A percentile compares a stretch with the other conserved stretches of the same genome.
Conservation (phyloP, 2,329 filamentous ascomycete genomes). For the Aureobasidium vineae region DNA sequence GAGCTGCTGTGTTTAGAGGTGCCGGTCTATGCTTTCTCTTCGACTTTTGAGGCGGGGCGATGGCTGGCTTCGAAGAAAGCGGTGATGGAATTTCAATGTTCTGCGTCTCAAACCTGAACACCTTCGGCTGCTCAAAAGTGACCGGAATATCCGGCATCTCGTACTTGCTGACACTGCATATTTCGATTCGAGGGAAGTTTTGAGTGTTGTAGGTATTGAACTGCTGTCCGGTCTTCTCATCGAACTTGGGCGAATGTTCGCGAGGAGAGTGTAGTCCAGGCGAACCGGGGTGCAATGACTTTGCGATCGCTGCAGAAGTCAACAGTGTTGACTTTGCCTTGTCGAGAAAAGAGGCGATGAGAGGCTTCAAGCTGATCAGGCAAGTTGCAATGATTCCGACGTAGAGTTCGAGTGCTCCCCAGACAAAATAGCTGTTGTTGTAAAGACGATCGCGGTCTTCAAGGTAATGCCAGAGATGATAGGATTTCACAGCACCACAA, state of each 20-base stretch:
- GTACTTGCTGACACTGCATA: slow-evolving; percentile 14
- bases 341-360: slow-evolving; percentile 41
- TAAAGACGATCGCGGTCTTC: slow-evolving; percentile 40
- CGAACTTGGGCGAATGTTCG: background rate
- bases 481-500: slow-evolving; percentile 47
- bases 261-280: background rate
- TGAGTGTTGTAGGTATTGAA: slow-evolving; percentile 17
- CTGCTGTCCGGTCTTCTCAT: slow-evolving; percentile 6
- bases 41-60: background rate
- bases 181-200: slow-evolving; percentile 2
- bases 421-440: slow-evolving; percentile 45
- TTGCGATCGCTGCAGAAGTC: background rate
- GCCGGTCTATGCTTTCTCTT: slow-evolving; percentile 21
- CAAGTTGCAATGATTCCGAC: slow-evolving; percentile 48
- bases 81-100: background rate
- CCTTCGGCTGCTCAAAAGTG: background rate
- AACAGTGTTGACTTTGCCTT: slow-evolving; percentile 31
- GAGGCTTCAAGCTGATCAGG: slow-evolving; percentile 46
- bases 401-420: slow-evolving; percentile 48
- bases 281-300: background rate
- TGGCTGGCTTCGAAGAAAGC: background rate
- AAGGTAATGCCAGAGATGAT: slow-evolving; percentile 42
- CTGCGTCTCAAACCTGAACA: background rate
- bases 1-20: background rate
- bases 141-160: background rate